These are phyloP conservation scores for Phialophora verrucosa DNA, from an alignment of 2,329 filamentous ascomycete genomes.

Conservation along the genomic window DNA sequence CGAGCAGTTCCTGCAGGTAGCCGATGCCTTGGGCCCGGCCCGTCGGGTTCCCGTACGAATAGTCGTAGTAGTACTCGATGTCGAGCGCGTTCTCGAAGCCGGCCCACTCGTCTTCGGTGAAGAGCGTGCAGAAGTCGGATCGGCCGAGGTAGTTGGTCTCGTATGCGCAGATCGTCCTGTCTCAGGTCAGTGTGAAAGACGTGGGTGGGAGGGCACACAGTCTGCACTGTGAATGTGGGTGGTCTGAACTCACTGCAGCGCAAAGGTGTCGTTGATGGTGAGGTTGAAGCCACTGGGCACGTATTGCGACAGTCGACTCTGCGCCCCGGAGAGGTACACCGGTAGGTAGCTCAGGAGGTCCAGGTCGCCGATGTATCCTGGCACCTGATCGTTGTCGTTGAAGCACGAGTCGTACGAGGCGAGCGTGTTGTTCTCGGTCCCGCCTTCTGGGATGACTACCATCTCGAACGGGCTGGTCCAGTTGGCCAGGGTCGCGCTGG, in stretches of 20 bases:
- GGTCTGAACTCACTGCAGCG: slow-evolving; percentile 46
- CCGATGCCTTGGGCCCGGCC: slow-evolving; percentile 61
- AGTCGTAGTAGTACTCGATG: slow-evolving; percentile 57
- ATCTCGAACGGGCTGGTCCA: slow-evolving; percentile 51
- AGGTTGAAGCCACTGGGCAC: slow-evolving; percentile 57
- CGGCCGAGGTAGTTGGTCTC: slow-evolving; percentile 58
- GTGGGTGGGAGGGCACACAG: too few species aligned
- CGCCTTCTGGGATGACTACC: slow-evolving; percentile 58
- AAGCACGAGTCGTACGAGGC: slow-evolving; percentile 59
- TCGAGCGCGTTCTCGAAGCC: slow-evolving; percentile 62
- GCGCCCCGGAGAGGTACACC: slow-evolving; percentile 54
- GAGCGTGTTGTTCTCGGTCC: slow-evolving; percentile 59
- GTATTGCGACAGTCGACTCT: slow-evolving; percentile 54
- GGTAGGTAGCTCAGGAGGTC: slow-evolving; percentile 50
- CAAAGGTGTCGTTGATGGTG: slow-evolving; percentile 58
- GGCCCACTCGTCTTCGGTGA: slow-evolving; percentile 61
- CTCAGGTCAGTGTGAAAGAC: slow-evolving; percentile 39
- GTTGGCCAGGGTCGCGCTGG: slow-evolving; percentile 49
- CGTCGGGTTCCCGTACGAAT: slow-evolving; percentile 55
- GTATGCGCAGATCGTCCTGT: slow-evolving; percentile 59
- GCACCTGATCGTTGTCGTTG: slow-evolving; percentile 42
- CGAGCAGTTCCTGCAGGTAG: slow-evolving; percentile 59
- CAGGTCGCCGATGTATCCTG: slow-evolving; percentile 50
- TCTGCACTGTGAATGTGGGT: too few species aligned
- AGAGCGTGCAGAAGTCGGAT: slow-evolving; percentile 60